Evolutionary conservation across 2,329 filamentous ascomycete genomes (phyloP), one percentile per base, ranked within the genome.

Genomic region (Tolypocladium ovalisporum): DNA sequence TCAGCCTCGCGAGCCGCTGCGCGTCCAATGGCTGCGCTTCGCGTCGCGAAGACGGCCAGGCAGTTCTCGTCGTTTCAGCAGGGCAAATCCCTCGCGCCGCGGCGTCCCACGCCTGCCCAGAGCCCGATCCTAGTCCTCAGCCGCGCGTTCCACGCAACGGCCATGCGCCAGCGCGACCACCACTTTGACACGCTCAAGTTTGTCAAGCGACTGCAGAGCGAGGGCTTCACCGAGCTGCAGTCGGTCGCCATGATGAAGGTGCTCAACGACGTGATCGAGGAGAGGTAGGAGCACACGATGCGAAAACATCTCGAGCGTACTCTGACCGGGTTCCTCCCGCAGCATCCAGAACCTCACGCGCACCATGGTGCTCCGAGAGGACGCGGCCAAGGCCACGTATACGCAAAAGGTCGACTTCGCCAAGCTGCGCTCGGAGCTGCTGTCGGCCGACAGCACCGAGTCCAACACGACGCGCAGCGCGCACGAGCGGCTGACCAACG

Each of bases 151-250:
- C 88, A 91, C 70, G 81, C 84, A 39, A 87, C 89, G 1, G 56
- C 64, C 1, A 66, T 74, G 40, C 80, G 76, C 54, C 70, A 72
- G 55, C 83, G 88, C 62, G 92, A 97, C 67, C 94, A 99, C 73
- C 92, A 99, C 73, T 99, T 99, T 70, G 94, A 99, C 73, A 99
- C 94, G 1, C 82, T 99, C 61, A 97, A 96, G 75, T 96, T 99
- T 70, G 92, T 99, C 42, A 90, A 96, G 74, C 82, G 90, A 55
- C 78, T 99, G 44, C 86, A 93, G 71, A 84, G 84, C 63, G 94
- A 99, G 71, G 94, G 94, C 0, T 97, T 97, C 71, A 96, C 90
- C 29, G 93, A 97, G 72, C 88, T 92, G 64, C 94, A 99, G 74
- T 87, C 92, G 2, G 91, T 90, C 32, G 93, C 94, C n/a, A 94